Conservation (phyloP, 169 alveolate species). For the Plasmodium cynomolgi region DNA sequence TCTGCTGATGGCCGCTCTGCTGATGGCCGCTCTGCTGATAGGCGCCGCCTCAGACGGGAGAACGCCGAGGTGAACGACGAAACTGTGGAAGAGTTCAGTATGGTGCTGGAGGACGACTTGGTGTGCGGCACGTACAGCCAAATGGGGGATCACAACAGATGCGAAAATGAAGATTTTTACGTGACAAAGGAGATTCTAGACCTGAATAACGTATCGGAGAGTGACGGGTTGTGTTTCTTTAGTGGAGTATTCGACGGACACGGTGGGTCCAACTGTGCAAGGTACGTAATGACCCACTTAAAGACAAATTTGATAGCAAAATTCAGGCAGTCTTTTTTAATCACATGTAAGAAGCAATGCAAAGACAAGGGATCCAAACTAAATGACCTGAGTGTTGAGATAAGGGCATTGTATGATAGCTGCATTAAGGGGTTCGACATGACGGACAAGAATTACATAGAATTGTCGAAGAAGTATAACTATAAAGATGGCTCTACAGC, state of each 20-base stretch:
- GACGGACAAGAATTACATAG: slow-evolving; percentile 86
- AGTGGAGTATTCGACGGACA: slow-evolving; percentile 89
- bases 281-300: slow-evolving; percentile 83
- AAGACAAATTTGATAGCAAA: slow-evolving; percentile 86
- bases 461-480: slow-evolving; percentile 69
- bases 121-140: slow-evolving; percentile 79
- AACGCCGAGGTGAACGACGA: slow-evolving; percentile 26
- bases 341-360: slow-evolving; percentile 73
- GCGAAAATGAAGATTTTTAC: slow-evolving; percentile 82
- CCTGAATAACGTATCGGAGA: slow-evolving; percentile 78
- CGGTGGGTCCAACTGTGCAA: slow-evolving; percentile 88
- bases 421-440: slow-evolving; percentile 84
- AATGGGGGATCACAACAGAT: slow-evolving; percentile 76
- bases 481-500: slow-evolving; percentile 79
- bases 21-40: neutral
- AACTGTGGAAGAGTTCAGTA: slow-evolving; percentile 74
- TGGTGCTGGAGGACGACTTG: slow-evolving; percentile 82
- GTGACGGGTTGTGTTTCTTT: slow-evolving; percentile 86
- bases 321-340: slow-evolving; percentile 81
- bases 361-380: slow-evolving; percentile 71
- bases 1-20: neutral
- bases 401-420: slow-evolving; percentile 75
- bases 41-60: neutral
- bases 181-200: slow-evolving; percentile 83
- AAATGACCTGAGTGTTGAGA: slow-evolving; percentile 64